Evolutionary conservation across 2,329 filamentous ascomycete genomes (phyloP), one percentile per base, ranked within the genome.

Genomic region (Trichoderma asperellum): DNA sequence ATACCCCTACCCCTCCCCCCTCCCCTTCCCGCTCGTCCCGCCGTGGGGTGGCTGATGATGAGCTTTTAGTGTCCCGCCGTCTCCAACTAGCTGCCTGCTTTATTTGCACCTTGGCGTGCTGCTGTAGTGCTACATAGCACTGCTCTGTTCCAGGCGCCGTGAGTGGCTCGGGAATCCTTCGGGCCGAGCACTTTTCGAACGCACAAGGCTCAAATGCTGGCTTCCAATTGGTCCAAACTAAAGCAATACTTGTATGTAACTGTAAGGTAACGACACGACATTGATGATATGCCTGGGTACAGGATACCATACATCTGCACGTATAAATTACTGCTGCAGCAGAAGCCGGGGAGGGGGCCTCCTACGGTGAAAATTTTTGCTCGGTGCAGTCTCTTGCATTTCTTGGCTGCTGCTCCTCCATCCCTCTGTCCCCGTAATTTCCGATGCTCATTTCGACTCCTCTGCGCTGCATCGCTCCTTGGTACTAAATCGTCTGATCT

Each of bases 11-110:
- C 7, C 40, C 16, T n/a, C 18, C 40, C 53, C 12, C 53, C 53
- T 56, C 16, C 29, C 56, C 29, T n/a, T 43, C 56, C 56, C 56
- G 32, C 34, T 34, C 34, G 12, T 58, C 56, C 34, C 34, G 32
- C 32, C 32, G 56, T 34, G 56, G 56, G 56, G 56, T 58, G 56
- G 56, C 56, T 37, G 34, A 24, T 58, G 56, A 58, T 37, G 56
- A 58, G 34, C 56, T 37, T 35, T 58, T 37, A 37, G 56, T n/a
- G 56, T 29, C 35, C n/a, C 16, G 34, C 18, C 2, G n/a, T 11
- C 21, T 14, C 2, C 14, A 27, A 43, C 32, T 32, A 27, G 34
- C 21, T 37, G 56, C 56, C 56, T 37, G 40, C 21, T 35, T 55
- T 55, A 55, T 32, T 55, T 55, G 52, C 8, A 2, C 10, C 47